Conservation (phyloP, 176 grass and related monocot species). For the Ensete glaucum region DNA sequence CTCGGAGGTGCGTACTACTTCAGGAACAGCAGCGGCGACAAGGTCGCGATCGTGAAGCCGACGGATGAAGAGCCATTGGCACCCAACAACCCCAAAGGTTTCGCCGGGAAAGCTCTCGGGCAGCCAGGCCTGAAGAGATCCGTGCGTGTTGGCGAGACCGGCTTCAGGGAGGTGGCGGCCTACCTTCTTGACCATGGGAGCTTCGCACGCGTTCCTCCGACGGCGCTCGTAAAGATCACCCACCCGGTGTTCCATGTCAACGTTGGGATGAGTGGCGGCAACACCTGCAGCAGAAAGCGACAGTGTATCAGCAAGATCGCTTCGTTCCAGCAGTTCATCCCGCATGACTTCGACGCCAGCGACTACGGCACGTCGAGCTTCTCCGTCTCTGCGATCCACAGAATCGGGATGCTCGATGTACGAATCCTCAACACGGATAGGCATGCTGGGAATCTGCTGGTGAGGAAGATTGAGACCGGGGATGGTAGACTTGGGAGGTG, state of each 20-base stretch:
- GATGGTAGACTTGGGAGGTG: conserved; percentile 54
- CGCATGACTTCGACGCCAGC: conserved; percentile 91
- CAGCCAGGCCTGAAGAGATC: conserved; percentile 89
- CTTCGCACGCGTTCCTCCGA: conserved; percentile 89
- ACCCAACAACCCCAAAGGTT: conserved; percentile 94
- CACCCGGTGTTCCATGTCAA: conserved; percentile 81
- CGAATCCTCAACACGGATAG: conserved; percentile 96
- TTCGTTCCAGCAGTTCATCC: conserved; percentile 79
- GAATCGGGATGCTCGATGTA: conserved; percentile 88
- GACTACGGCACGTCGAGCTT: conserved; percentile 90
- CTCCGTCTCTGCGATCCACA: conserved; percentile 78
- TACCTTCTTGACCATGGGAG: conserved; percentile 58
- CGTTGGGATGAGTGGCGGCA: conserved; percentile 25
- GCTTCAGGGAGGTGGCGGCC: conserved; percentile 81
- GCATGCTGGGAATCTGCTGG: conserved; percentile 82
- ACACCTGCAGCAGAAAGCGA: too few species aligned
- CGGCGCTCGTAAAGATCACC: conserved; percentile 82
- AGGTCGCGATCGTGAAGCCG: conserved; percentile 89
- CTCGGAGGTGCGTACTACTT: conserved; percentile 97
- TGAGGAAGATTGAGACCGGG: conserved; percentile 48
- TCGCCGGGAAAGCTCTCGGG: conserved; percentile 67
- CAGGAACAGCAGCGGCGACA: conserved; percentile 53
- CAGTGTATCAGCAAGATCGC: conserved; percentile 69
- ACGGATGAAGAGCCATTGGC: conserved; percentile 97
- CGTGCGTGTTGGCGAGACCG: conserved; percentile 85